These are phyloP conservation scores for Penicillium sclerotigenum DNA, from an alignment of 2,329 filamentous ascomycete genomes.

Conservation along the genomic window DNA sequence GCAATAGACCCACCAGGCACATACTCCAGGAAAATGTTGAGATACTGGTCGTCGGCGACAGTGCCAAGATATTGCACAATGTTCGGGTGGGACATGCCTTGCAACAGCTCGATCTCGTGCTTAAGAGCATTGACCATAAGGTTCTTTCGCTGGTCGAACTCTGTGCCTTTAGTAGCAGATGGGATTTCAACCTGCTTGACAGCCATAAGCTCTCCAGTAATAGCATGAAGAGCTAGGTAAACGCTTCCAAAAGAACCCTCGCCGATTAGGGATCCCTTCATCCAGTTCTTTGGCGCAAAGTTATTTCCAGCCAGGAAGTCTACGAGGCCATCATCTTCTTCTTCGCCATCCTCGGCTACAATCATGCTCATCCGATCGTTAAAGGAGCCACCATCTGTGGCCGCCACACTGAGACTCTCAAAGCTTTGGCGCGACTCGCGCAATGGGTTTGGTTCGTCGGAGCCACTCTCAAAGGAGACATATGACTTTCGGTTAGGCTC, in stretches of 20 bases:
- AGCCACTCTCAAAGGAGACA: slow-evolving; percentile 64
- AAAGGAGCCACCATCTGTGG: slow-evolving; percentile 66
- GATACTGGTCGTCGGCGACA: slow-evolving; percentile 81
- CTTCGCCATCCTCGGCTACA: slow-evolving; percentile 85
- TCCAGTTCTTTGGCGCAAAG: slow-evolving; percentile 97
- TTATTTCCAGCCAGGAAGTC: slow-evolving; percentile 90
- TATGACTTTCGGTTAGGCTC: slow-evolving; percentile 94
- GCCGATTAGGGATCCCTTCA: slow-evolving; percentile 96
- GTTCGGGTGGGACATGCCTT: slow-evolving; percentile 91
- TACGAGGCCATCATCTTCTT: slow-evolving; percentile 57
- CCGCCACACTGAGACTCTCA: slow-evolving; percentile 67
- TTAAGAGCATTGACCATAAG: slow-evolving; percentile 97
- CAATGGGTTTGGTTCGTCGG: slow-evolving; percentile 73
- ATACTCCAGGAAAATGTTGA: slow-evolving; percentile 99
- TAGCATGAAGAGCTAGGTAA: slow-evolving; percentile 88
- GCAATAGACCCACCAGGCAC: slow-evolving; percentile 96
- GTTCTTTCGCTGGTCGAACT: slow-evolving; percentile 87
- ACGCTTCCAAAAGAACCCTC: slow-evolving; percentile 96
- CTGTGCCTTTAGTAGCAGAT: slow-evolving; percentile 69
- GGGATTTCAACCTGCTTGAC: slow-evolving; percentile 97
- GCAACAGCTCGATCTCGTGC: slow-evolving; percentile 89
- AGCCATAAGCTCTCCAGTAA: slow-evolving; percentile 94
- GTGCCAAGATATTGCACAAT: slow-evolving; percentile 98
- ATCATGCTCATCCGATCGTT: slow-evolving; percentile 81
- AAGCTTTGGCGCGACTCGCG: slow-evolving; percentile 74